phyloP scores from a whole-genome alignment of 345 rosid genomes.

The Populus davidiana region DNA sequence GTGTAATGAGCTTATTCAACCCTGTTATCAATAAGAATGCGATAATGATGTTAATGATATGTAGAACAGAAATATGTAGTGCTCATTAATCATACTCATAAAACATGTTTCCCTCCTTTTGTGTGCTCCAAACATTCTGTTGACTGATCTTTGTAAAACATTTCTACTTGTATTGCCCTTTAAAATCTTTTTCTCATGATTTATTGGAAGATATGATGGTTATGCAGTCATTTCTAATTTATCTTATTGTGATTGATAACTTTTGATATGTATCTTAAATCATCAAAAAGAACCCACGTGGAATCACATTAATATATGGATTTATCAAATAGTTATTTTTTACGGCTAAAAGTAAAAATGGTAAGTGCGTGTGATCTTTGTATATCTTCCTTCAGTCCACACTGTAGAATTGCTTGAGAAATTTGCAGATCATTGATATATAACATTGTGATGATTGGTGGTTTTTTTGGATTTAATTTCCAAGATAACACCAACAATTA shows the following conservation, averaged over 20 bases:
- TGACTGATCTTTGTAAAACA: not conserved
- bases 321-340: not conserved
- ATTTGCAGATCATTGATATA: not conserved
- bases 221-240: too few species aligned
- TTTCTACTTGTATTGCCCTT: too few species aligned
- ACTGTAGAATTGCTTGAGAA: not conserved
- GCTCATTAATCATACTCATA: not conserved
- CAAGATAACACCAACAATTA: not conserved
- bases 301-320: not conserved
- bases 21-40: not conserved
- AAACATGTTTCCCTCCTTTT: not conserved
- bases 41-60: not conserved
- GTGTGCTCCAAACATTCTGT: not conserved
- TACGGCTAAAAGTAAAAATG: not conserved
- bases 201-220: too few species aligned
- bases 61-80: not conserved
- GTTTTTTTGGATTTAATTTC: not conserved
- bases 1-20: not conserved
- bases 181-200: too few species aligned
- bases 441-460: not conserved
- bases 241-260: not conserved
- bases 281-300: not conserved
- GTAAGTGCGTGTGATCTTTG: not conserved
- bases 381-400: not conserved
- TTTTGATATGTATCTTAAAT: not conserved